Evolutionary conservation across 2,329 filamentous ascomycete species (phyloP).

Genomic region (Cryphonectria japonica): DNA sequence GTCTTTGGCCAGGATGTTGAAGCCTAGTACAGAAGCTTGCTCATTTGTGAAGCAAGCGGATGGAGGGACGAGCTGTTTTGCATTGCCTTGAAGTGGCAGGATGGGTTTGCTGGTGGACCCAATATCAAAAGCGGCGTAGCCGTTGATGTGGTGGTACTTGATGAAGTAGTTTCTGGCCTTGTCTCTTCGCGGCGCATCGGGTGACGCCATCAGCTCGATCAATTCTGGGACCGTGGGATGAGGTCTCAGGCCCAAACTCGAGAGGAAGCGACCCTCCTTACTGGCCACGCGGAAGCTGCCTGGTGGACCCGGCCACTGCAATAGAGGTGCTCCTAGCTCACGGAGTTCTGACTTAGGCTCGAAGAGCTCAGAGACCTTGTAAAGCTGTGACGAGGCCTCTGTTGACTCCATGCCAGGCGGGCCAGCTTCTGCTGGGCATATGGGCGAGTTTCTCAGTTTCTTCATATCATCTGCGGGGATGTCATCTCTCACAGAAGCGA

Average conservation of each 20-base stretch:
- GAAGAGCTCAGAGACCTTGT: slow-evolving; percentile 78
- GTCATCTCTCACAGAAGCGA: slow-evolving; percentile 86
- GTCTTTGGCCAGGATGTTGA: slow-evolving; percentile 74
- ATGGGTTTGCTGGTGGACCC: slow-evolving; percentile 60
- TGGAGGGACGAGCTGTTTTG: slow-evolving; percentile 69
- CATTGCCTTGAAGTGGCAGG: slow-evolving; percentile 73
- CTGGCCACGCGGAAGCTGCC: slow-evolving; percentile 67
- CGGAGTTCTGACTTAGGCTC: slow-evolving; percentile 75
- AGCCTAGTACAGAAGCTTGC: slow-evolving; percentile 76
- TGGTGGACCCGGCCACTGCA: slow-evolving; percentile 77
- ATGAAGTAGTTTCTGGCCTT: slow-evolving; percentile 83
- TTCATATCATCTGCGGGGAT: slow-evolving; percentile 83
- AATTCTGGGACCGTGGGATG: slow-evolving; percentile 75
- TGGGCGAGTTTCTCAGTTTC: slow-evolving; percentile 74
- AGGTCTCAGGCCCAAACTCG: slow-evolving; percentile 71
- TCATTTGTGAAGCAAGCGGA: slow-evolving; percentile 82
- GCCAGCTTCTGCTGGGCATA: slow-evolving; percentile 78
- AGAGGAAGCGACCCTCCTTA: slow-evolving; percentile 75
- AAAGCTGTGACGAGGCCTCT: slow-evolving; percentile 58
- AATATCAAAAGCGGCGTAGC: slow-evolving; percentile 70
- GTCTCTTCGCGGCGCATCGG: slow-evolving; percentile 62
- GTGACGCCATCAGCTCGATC: slow-evolving; percentile 74
- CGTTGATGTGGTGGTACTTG: slow-evolving; percentile 75
- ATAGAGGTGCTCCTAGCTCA: slow-evolving; percentile 71
- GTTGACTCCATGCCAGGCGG: slow-evolving; percentile 58